These are phyloP conservation scores for Calonectria fujianensis DNA, from an alignment of 2,329 filamentous ascomycete species.

Conservation along the genomic window DNA sequence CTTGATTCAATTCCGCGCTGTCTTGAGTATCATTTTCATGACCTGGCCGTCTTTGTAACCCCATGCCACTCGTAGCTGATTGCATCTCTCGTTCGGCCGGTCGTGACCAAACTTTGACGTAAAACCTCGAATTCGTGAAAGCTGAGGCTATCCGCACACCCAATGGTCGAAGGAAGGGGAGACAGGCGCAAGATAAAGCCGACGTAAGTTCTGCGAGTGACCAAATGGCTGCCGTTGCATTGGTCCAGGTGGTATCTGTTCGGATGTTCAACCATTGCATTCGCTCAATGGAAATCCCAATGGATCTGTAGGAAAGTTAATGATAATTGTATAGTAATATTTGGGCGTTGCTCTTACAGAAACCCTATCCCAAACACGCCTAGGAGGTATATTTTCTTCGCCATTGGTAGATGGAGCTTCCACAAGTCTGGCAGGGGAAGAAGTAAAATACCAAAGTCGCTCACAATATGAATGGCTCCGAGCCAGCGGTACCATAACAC, in stretches of 20 bases:
- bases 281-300: not conserved
- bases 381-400: slow-evolving; percentile 1
- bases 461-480: not conserved
- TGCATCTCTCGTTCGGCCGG: not conserved
- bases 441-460: slow-evolving; percentile 1
- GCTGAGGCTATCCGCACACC: no score
- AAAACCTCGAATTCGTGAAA: no score
- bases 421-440: slow-evolving; percentile 14
- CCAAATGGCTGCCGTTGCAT: no score
- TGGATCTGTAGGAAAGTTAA: not conserved
- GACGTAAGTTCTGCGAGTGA: no score
- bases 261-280: not conserved
- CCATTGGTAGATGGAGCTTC: slow-evolving; percentile 1
- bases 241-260: not conserved
- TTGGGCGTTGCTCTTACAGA: not conserved
- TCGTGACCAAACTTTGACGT: not conserved
- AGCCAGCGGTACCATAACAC: not conserved
- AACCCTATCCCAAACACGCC: slow-evolving; percentile 14
- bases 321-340: not conserved
- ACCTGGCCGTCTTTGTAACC: not conserved
- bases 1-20: not conserved
- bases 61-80: not conserved
- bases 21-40: not conserved
- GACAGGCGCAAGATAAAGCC: no score
- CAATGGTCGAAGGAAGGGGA: no score